These are phyloP conservation scores for Orbilia quercus DNA, from an alignment of 2,329 filamentous ascomycete genomes.

Conservation along the genomic window DNA sequence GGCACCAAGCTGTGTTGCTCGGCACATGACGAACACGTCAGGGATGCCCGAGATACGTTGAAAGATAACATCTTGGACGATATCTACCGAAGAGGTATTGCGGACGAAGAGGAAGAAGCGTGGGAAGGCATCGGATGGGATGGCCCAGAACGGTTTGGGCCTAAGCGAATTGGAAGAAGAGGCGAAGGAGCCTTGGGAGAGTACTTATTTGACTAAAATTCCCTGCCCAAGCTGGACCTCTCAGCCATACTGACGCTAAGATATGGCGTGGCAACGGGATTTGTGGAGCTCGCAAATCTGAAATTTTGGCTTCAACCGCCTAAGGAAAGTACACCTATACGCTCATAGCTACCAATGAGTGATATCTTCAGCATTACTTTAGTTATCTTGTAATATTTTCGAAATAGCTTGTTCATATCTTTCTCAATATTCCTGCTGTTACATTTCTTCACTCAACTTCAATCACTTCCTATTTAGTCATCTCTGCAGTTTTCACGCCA, in stretches of 20 bases:
- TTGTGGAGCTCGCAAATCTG: not conserved
- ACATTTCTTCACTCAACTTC: not conserved
- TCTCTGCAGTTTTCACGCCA: not conserved
- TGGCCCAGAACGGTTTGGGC: conserved; percentile 42
- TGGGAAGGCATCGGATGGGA: conserved; percentile 52
- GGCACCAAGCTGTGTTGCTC: conserved; percentile 47
- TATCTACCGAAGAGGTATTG: conserved; percentile 44
- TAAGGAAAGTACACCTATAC: conserved; percentile 10
- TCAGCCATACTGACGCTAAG: not conserved
- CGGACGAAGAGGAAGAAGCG: conserved; percentile 46
- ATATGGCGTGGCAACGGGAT: not conserved
- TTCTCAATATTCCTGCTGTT: not conserved
- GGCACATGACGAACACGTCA: conserved; percentile 30
- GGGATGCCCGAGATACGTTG: conserved; percentile 32
- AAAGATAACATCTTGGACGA: conserved; percentile 46
- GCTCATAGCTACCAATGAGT: not conserved
- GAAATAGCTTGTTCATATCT: conserved; percentile 2
- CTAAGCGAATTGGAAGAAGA: conserved; percentile 41
- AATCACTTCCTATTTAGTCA: not conserved
- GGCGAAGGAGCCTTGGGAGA: conserved; percentile 45
- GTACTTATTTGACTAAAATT: conserved; percentile 41
- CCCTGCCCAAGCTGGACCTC: not conserved
- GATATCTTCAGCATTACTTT: not conserved
- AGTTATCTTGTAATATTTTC: conserved; percentile 17
- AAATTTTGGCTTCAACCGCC: conserved; percentile 17